Evolutionary conservation across 495 filamentous ascomycete genomes (phyloP).

Genomic region (Penicillium longicatenatum): DNA sequence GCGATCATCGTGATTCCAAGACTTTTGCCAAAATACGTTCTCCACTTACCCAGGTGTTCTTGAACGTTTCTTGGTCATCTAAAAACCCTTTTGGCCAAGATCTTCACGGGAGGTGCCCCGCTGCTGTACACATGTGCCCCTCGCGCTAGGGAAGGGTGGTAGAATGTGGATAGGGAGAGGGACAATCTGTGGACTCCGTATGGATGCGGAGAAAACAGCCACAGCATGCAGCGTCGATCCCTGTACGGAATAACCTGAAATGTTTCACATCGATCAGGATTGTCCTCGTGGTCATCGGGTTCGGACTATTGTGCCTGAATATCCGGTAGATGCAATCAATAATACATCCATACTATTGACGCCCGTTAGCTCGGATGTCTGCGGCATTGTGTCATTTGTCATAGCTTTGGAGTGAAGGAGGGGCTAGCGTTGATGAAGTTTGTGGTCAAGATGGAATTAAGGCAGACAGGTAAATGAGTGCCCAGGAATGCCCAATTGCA

Average conservation of each 20-base stretch:
- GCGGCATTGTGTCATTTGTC: neutral
- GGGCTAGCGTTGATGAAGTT: neutral
- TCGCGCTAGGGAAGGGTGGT: constrained; percentile 5
- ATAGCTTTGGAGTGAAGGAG: neutral
- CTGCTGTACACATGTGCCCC: constrained; percentile 3
- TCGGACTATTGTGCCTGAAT: neutral
- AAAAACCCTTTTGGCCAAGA: constrained; percentile 1
- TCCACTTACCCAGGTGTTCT: neutral
- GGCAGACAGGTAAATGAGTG: too few relatives aligned
- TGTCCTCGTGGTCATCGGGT: neutral
- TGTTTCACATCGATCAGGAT: neutral
- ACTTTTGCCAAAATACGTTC: too few relatives aligned
- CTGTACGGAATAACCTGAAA: neutral
- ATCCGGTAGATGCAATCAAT: neutral
- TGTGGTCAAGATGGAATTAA: neutral
- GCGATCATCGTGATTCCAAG: neutral
- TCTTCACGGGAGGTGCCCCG: constrained; percentile 10
- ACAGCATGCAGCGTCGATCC: neutral
- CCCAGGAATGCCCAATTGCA: too few relatives aligned
- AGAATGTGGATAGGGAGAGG: neutral
- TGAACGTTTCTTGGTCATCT: neutral
- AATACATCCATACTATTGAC: neutral
- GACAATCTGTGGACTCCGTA: neutral
- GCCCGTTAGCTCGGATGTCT: neutral
- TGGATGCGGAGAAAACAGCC: neutral